These are phyloP conservation scores for Stachybotrys chartarum DNA, from an alignment of 2,329 filamentous ascomycete species.

Conservation along the genomic window DNA sequence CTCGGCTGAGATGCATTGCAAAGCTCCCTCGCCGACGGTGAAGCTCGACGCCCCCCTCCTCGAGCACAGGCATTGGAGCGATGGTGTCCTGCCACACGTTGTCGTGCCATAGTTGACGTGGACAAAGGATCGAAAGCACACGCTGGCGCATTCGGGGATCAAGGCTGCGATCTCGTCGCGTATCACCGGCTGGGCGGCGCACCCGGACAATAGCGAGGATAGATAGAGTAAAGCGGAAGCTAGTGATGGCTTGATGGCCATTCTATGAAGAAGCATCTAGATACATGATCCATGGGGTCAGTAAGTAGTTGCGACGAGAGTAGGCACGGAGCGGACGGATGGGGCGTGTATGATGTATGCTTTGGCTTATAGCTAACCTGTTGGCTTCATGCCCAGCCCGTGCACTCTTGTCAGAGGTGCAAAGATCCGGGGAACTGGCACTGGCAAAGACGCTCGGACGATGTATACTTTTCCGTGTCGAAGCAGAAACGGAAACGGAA, in stretches of 20 bases:
- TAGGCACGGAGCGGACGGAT: not conserved
- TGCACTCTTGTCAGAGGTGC: not conserved
- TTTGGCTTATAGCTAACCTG: not conserved
- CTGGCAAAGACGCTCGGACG: not conserved
- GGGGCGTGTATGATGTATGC: not conserved
- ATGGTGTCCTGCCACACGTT: conserved; percentile 40
- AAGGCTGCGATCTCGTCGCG: conserved; percentile 30
- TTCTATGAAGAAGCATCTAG: conserved; percentile 36
- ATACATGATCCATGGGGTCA: not conserved
- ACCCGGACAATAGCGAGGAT: conserved; percentile 17
- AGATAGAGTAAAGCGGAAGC: conserved; percentile 21
- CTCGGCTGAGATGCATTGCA: conserved; percentile 58
- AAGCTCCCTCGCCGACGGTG: conserved; percentile 64
- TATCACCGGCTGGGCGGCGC: conserved; percentile 20
- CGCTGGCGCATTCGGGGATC: conserved; percentile 51
- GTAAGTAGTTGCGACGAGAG: not conserved
- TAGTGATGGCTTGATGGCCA: conserved; percentile 28
- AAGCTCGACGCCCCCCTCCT: conserved; percentile 52
- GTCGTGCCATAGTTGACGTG: conserved; percentile 46
- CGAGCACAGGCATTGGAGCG: conserved; percentile 58
- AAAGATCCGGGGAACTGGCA: not conserved
- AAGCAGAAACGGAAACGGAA: not conserved
- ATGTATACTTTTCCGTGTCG: no score
- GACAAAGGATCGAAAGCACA: conserved; percentile 58
- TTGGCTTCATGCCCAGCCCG: not conserved